Conservation (phyloP, 2,329 filamentous ascomycete genomes). For the Epichloe sp. region DNA sequence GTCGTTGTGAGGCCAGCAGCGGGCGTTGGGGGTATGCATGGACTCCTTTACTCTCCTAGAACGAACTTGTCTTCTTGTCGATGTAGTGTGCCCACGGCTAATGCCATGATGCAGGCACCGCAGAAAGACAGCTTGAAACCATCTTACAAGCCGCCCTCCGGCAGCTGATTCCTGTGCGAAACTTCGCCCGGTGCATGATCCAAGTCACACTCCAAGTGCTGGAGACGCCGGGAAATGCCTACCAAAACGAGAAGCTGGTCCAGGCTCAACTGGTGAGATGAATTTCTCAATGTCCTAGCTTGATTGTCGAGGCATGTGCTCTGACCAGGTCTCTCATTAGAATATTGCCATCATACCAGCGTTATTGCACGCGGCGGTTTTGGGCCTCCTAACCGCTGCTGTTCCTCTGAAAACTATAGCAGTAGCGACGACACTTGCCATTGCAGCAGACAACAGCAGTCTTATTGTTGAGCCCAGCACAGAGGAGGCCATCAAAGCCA, state of each 20-base stretch:
- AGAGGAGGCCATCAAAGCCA: constrained; percentile 46
- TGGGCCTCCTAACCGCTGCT: constrained; percentile 69
- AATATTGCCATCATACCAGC: constrained; percentile 70
- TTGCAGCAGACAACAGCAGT: constrained; percentile 29
- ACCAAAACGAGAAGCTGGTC: constrained; percentile 44
- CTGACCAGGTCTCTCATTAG: constrained; percentile 26
- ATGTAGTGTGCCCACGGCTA: background rate
- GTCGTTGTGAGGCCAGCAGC: constrained; percentile 78
- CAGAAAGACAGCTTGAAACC: constrained; percentile 71
- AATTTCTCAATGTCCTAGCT: background rate
- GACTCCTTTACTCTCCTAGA: background rate
- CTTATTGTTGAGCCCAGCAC: constrained; percentile 49
- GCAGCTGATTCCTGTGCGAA: constrained; percentile 60
- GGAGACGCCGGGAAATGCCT: constrained; percentile 54
- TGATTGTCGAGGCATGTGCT: background rate
- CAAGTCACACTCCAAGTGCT: constrained; percentile 72
- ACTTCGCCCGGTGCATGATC: constrained; percentile 64
- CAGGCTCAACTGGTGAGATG: constrained; percentile 46
- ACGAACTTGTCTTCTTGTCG: too few relatives aligned
- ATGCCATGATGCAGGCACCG: constrained; percentile 36
- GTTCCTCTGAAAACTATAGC: constrained; percentile 66
- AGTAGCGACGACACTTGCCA: constrained; percentile 50
- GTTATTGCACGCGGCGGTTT: constrained; percentile 64
- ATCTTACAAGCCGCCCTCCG: constrained; percentile 59
- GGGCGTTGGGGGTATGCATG: constrained; percentile 59